Base-by-base conservation (phyloP, 129 eudicot genomes). In the Apium graveolens region DNA sequence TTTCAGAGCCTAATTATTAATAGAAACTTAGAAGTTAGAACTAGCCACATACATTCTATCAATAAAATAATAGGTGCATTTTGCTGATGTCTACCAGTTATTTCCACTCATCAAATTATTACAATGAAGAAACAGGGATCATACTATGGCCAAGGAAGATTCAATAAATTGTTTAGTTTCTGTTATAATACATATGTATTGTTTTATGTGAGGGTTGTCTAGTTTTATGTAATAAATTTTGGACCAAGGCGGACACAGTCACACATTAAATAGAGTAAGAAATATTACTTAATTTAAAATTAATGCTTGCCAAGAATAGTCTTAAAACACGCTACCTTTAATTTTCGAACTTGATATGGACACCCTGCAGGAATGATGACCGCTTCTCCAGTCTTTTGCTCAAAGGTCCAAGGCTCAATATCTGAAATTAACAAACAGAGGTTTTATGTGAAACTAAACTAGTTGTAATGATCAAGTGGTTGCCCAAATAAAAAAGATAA, bases 321-420 rank as follows among this genome's bases (percentile, higher is more conserved):
- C 6, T 4, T 42, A 41, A 46, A 62, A 43, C 42, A 95, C 57
- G 16, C 79, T 82, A 91, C 99, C 96, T 95, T 92, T 5, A 87
- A 68, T 78, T 89, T 87, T 84, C 83, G 90, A 13, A 90, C 84
- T 85, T 95, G 99, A 84, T 95, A 95, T 13, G 97, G 99, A 48
- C 97, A 95, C 78, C 99, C 99, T 51, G 99, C 99, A 35, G 99
- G 99, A 82, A 95, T 77, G 24, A 92, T 83, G 82, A 95, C 84
- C 27, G 99, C 96, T 88, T 95, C 99, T 60, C 97, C 97, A 66
- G 88, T 69, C 63, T 55, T 83, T 86, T 95, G 99, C 80, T 87
- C 90, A 62, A 95, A 90, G 29, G 94, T 91, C 97, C 96, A 92
- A 24, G 99, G 99, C 84, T 95, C 95, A 75, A 95, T 86, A 84